phyloP scores from a whole-genome alignment of 1,284 basidiomycete genomes.

The Rhodotorula sp. region DNA sequence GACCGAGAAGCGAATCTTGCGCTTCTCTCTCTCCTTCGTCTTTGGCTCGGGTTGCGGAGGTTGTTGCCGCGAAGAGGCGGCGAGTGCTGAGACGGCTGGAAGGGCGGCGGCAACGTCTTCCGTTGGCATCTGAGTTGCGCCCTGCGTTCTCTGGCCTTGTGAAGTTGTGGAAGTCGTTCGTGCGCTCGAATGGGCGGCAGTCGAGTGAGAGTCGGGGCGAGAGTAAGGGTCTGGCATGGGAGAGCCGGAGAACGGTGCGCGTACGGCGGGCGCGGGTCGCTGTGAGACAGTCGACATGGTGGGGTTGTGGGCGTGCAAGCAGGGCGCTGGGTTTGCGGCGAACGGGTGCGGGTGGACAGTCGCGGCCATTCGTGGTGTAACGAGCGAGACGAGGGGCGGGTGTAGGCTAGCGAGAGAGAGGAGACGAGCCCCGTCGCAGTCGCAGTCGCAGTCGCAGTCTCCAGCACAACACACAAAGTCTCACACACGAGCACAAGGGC shows the following conservation, averaged over 20 bases:
- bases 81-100: neutral
- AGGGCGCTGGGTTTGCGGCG: too few relatives aligned
- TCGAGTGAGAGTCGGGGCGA: neutral
- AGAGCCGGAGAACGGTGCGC: neutral
- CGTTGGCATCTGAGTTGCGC: neutral
- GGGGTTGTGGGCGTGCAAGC: too few relatives aligned
- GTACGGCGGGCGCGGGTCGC: neutral
- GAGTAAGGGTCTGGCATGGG: neutral
- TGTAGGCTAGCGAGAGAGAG: too few relatives aligned
- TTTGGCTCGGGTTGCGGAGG: neutral
- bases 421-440: too few relatives aligned
- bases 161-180: neutral
- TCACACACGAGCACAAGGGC: neutral
- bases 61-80: neutral
- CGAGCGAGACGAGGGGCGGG: too few relatives aligned
- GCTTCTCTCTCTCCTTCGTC: slow-evolving; percentile 9
- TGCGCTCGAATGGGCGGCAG: neutral
- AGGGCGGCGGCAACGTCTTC: slow-evolving; percentile 2
- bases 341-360: too few relatives aligned
- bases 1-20: slow-evolving; percentile 39
- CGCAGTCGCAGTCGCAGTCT: too few relatives aligned
- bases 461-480: neutral
- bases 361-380: too few relatives aligned
- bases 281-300: neutral
- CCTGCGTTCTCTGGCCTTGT: neutral